phyloP scores from a whole-genome alignment of 177 flowering plant species.

The Vitis hybrid region DNA sequence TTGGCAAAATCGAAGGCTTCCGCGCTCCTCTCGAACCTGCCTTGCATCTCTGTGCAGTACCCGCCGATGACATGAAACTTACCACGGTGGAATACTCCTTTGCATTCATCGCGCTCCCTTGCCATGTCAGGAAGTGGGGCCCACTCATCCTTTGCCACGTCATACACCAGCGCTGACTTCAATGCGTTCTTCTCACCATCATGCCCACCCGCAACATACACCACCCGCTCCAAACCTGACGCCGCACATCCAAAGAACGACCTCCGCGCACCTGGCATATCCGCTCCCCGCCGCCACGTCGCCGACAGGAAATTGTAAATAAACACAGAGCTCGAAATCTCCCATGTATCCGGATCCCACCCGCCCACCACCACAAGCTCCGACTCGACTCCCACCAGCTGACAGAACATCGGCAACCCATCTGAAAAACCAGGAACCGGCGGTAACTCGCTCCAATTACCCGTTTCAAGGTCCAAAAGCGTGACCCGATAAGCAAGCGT shows the following conservation, averaged over 20 bases:
- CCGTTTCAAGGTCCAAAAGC: conserved; percentile 25
- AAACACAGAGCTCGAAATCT: too few relatives aligned
- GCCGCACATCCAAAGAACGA: too few relatives aligned
- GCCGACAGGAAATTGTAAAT: too few relatives aligned
- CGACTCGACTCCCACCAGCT: conserved; percentile 3
- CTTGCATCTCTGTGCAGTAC: too few relatives aligned
- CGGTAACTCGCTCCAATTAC: conserved; percentile 32
- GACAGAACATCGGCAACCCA: conserved; percentile 45
- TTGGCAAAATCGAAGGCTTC: conserved; percentile 45
- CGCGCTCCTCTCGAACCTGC: too few relatives aligned
- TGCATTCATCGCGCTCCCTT: conserved; percentile 65
- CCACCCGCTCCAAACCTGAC: conserved; percentile 11
- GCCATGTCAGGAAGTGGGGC: conserved; percentile 57
- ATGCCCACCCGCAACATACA: conserved; percentile 1
- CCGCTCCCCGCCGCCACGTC: conserved; percentile 26
- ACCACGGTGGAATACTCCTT: conserved; percentile 48
- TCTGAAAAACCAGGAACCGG: conserved; percentile 24
- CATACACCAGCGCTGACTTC: too few relatives aligned
- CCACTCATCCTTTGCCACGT: too few relatives aligned
- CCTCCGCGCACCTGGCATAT: conserved; percentile 35
- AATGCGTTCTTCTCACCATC: too few relatives aligned
- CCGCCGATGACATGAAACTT: conserved; percentile 37
- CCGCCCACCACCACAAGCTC: conserved; percentile 20
- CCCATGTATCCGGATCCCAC: conserved; percentile 1
- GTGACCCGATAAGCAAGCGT: conserved; percentile 13